Evolutionary conservation across 441 rosid genomes (phyloP), one percentile per base, ranked within the genome.

Genomic region (Pelargonium cotyledonis): DNA sequence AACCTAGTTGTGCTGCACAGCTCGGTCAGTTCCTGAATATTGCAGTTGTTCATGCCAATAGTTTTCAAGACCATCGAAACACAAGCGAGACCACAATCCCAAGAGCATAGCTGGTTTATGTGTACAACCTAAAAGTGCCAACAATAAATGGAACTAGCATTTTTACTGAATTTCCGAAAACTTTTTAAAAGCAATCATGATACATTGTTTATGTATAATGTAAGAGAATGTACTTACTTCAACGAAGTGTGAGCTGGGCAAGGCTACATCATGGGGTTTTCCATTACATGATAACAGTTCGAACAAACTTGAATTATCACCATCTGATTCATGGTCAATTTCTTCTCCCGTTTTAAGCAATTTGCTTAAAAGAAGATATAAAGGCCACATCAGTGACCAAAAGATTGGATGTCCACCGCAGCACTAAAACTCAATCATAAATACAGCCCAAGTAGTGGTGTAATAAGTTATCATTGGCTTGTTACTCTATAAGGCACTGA

Each of bases 81-180:
- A 77, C 97, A 94, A 78, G 97, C 97, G 60, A 91, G 89, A 41
- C 99, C 97, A 63, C 99, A 91, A 68, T 91, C 99, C 99, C 99
- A 91, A 35, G 91, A 85, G 70, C 77, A 85, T 75, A 87, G 76
- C 86, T 94, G 99, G 65, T 83, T 91, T 68, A 87, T 72, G 70
- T 88, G 96, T 21, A 94, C 94, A 49, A 94, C 95, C 99, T 94
- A 80, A 60, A 55, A 40, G 21, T 58, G 73, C 44, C 65, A 69
- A 60, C 18, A 41, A 67, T 9, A 55, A 26, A 35, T 69, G 29
- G 41, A 63, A 58, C 23, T 15, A 26, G 6, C 40, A n/a, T 66
- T 58, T 58, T 58, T 21, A 21, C 63, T 16, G 35, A 21, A 58
- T 10, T 58, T 8, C 18, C 10, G 38, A 14, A 16, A 58, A 9